Base-by-base conservation (phyloP, 192 early-diverging fungal genomes). In the Entomortierella lignicola region DNA sequence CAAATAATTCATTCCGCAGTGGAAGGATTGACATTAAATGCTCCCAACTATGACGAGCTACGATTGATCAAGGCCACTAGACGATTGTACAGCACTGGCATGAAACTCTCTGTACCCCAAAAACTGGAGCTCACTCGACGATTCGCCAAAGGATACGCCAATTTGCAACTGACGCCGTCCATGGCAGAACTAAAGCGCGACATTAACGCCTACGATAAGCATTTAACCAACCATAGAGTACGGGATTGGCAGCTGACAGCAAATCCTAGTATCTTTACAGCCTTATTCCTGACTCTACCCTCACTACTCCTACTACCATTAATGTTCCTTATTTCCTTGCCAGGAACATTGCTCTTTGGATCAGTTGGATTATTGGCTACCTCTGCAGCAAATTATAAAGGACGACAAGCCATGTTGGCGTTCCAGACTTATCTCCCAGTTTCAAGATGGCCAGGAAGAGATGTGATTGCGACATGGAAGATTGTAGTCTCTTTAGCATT, bases 391-490 rank as follows among this genome's bases (percentile, higher is more conserved):
- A 83, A 83, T 17, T 57, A 74, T 34, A 77, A 83, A 43, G 82
- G 82, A 27, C 56, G 56, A 26, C 67, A 83, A 60, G 77, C 82
- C 32, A 83, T 83, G 82, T 60, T 80, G 60, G 77, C 77, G 4
- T 77, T 80, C 62, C 75, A 83, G 43, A 72, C 68, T n/a, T 83
- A 77, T 37, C 60, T 83, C n/a, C 75, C 82, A 13, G 72, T 83
- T n/a, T 73, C 82, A 29, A 54, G 82, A 56, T 83, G 82, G 82
- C 82, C 82, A 18, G 82, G 82, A 59, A 71, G 82, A 26, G 75
- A 83, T 71, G 82, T 83, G 15, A 83, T 83, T 62, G 82, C 82
- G 25, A 83, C 82, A 1, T 83, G 82, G 82, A 83, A 83, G 69
- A 83, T 83, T 55, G 58, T 83, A 23, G 66, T 72, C 4, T 77